phyloP scores from a whole-genome alignment of 768 basidiomycete genomes.

The Kwoniella pini region DNA sequence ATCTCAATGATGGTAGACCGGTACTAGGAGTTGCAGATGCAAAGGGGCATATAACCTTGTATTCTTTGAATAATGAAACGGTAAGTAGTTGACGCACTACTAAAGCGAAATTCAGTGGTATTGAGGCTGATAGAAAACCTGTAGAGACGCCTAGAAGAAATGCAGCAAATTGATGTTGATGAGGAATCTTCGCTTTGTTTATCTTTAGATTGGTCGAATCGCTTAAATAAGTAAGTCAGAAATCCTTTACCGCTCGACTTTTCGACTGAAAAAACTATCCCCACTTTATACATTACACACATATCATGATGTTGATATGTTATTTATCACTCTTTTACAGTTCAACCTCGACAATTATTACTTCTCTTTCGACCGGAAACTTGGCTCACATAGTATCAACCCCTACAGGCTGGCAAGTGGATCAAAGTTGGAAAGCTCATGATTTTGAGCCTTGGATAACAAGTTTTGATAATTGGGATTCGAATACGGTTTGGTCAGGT shows the following conservation, averaged over 20 bases:
- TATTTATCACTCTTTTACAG: no score
- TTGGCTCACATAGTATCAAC: constrained; percentile 62
- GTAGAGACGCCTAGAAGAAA: constrained; percentile 36
- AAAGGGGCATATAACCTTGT: constrained; percentile 72
- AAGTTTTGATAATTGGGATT: constrained; percentile 85
- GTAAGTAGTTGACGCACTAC: constrained; percentile 54
- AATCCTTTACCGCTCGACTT: neutral
- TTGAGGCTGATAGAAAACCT: neutral
- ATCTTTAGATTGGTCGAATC: constrained; percentile 90
- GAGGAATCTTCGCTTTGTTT: constrained; percentile 71
- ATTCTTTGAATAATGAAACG: constrained; percentile 61
- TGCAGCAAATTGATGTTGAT: constrained; percentile 52
- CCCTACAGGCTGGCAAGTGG: constrained; percentile 59
- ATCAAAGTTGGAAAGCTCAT: constrained; percentile 74
- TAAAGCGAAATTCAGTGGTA: neutral
- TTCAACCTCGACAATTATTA: constrained; percentile 59
- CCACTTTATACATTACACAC: no score
- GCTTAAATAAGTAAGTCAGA: constrained; percentile 52
- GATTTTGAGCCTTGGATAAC: constrained; percentile 93
- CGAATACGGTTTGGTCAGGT: constrained; percentile 82
- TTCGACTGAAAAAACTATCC: no score
- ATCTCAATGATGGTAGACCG: constrained; percentile 25
- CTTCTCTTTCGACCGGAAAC: constrained; percentile 78
- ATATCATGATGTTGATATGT: no score
- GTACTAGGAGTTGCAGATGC: constrained; percentile 78